Conservation (phyloP, 225 moss, liverwort and hornwort species). For the Ulota crispa region DNA sequence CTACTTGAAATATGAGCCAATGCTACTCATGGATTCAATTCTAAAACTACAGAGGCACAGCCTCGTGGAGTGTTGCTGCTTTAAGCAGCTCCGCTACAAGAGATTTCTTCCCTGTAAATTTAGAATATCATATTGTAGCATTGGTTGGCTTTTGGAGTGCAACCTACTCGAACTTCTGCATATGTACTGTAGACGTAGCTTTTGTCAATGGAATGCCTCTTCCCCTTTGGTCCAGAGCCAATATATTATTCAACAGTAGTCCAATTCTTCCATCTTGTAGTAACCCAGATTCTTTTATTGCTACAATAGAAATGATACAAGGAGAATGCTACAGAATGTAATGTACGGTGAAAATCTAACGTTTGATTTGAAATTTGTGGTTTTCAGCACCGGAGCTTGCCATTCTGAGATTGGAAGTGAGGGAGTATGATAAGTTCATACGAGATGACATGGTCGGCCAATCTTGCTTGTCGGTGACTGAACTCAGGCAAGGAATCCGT, state of each 20-base stretch:
- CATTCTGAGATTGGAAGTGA: conserved; percentile 79
- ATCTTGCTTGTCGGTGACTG: conserved; percentile 60
- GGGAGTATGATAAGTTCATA: conserved; percentile 65
- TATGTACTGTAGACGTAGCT: background rate
- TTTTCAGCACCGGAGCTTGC: conserved; percentile 89
- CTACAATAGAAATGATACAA: background rate
- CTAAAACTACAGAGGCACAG: background rate
- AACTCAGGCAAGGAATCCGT: conserved; percentile 69
- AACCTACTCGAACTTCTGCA: background rate
- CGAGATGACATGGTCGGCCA: conserved; percentile 94
- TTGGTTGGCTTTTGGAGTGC: background rate
- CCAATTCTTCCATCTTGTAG: background rate
- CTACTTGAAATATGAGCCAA: background rate
- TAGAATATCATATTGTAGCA: background rate
- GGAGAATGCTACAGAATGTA: background rate
- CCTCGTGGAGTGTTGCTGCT: background rate
- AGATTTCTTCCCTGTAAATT: background rate
- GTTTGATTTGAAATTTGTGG: conserved; percentile 4
- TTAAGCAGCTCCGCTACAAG: background rate
- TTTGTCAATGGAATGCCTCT: background rate
- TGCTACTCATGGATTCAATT: background rate
- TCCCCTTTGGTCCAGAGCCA: background rate
- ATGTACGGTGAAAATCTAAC: background rate
- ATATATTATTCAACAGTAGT: background rate
- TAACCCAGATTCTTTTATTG: background rate